These are phyloP conservation scores for Pichia sp. DNA, from an alignment of 1,139 yeast species.

Conservation along the genomic window DNA sequence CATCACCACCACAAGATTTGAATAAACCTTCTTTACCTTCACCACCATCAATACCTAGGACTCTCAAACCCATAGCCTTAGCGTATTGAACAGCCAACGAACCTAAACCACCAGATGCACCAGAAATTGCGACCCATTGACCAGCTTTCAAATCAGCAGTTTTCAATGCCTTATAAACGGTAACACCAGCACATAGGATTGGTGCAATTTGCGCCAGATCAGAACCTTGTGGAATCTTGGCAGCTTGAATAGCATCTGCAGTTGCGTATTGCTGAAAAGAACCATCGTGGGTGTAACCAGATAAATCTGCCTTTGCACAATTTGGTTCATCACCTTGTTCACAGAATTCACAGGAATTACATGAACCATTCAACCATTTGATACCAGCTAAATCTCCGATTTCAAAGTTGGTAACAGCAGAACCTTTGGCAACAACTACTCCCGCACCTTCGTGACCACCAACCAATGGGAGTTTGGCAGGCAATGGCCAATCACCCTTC, in stretches of 20 bases:
- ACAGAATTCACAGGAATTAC: constrained; percentile 69
- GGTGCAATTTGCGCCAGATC: constrained; percentile 74
- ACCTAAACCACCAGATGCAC: constrained; percentile 86
- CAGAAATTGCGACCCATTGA: constrained; percentile 73
- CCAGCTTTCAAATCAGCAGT: constrained; percentile 60
- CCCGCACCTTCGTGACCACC: constrained; percentile 92
- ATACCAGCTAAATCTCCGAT: constrained; percentile 75
- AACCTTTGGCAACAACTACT: constrained; percentile 66
- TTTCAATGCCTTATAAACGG: constrained; percentile 77
- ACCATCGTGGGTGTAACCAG: constrained; percentile 79
- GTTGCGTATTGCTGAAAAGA: constrained; percentile 81
- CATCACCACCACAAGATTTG: constrained; percentile 60
- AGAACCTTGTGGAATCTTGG: constrained; percentile 59
- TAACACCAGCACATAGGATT: constrained; percentile 75
- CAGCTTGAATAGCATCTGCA: constrained; percentile 83
- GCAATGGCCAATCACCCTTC: constrained; percentile 72
- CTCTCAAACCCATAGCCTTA: constrained; percentile 74
- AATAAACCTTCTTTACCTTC: constrained; percentile 51
- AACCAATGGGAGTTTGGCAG: constrained; percentile 57
- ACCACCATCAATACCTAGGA: constrained; percentile 70
- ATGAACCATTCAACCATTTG: constrained; percentile 65
- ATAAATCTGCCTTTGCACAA: constrained; percentile 59
- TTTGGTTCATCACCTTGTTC: constrained; percentile 59
- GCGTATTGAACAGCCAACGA: constrained; percentile 77
- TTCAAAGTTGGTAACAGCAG: constrained; percentile 58